These are phyloP conservation scores for Blastomyces emzantsi DNA, from an alignment of 2,329 filamentous ascomycete genomes.

Conservation along the genomic window DNA sequence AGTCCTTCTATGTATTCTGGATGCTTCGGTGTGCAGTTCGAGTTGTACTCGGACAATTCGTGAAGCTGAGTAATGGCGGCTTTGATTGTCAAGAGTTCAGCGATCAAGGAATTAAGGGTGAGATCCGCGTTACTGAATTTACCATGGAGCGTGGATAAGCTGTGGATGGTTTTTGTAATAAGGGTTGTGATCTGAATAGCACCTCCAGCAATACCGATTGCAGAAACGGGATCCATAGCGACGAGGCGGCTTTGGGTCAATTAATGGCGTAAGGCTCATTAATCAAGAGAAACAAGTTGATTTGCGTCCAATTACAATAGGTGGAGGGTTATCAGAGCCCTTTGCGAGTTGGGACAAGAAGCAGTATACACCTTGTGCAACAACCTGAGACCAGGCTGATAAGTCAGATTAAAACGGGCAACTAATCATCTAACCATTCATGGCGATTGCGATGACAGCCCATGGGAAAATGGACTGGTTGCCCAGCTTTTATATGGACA, in stretches of 20 bases:
- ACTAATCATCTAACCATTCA: too few relatives aligned
- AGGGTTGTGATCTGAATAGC: constrained; percentile 28
- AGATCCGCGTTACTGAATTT: constrained; percentile 32
- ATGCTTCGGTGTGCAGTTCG: constrained; percentile 20
- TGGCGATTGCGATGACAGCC: too few relatives aligned
- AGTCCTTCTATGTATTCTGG: constrained; percentile 25
- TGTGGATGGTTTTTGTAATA: constrained; percentile 27
- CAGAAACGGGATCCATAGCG: constrained; percentile 46
- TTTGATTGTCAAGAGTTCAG: constrained; percentile 30
- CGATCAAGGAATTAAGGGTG: constrained; percentile 31
- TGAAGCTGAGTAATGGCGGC: constrained; percentile 30
- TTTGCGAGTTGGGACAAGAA: neutral
- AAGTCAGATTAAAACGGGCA: neutral
- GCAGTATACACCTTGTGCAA: neutral
- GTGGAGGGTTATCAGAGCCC: neutral
- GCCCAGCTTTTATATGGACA: neutral
- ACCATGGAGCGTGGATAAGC: constrained; percentile 26
- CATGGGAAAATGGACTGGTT: neutral
- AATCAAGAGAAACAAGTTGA: neutral
- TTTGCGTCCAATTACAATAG: neutral
- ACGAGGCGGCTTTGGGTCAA: neutral
- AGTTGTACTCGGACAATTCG: constrained; percentile 26
- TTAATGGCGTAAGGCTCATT: neutral
- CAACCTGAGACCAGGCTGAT: neutral
- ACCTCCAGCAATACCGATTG: constrained; percentile 28